Conservation (phyloP, 148 eudicot genomes). For the Diospyros kaki region DNA sequence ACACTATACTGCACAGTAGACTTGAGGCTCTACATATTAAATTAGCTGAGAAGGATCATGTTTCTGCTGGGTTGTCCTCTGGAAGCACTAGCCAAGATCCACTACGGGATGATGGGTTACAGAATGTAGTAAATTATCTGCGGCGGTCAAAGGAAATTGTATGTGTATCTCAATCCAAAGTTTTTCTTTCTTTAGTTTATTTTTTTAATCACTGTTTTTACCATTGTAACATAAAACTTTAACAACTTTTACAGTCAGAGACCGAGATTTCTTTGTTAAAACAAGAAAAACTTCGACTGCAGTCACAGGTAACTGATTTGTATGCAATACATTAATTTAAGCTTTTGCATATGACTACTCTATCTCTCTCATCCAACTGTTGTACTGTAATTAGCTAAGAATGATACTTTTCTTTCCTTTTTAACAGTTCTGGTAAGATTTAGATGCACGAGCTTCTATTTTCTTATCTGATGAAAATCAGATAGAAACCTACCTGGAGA, state of each 20-base stretch:
- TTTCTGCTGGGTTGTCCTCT: constrained; percentile 40
- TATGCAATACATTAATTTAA: background rate
- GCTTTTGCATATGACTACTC: background rate
- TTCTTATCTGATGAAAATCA: background rate
- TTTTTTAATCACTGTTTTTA: background rate
- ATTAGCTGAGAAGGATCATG: constrained; percentile 61
- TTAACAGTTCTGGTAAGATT: background rate
- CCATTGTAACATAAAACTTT: background rate
- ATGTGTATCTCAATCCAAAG: constrained; percentile 14
- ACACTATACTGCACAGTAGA: constrained; percentile 66
- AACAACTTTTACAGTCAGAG: constrained; percentile 47
- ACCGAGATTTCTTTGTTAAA: constrained; percentile 86
- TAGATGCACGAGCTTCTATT: background rate
- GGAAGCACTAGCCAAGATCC: constrained; percentile 31
- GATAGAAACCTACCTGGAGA: background rate
- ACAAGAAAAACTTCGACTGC: constrained; percentile 88
- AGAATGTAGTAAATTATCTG: constrained; percentile 77
- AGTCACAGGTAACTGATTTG: constrained; percentile 46
- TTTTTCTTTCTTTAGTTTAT: background rate
- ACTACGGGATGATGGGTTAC: constrained; percentile 62
- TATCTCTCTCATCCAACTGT: background rate
- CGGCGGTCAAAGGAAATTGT: constrained; percentile 93
- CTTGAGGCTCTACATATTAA: constrained; percentile 85
- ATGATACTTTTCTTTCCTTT: too few relatives aligned
- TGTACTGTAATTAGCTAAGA: too few relatives aligned